Conservation (phyloP, 768 basidiomycete species). For the Daedalea quercina region DNA sequence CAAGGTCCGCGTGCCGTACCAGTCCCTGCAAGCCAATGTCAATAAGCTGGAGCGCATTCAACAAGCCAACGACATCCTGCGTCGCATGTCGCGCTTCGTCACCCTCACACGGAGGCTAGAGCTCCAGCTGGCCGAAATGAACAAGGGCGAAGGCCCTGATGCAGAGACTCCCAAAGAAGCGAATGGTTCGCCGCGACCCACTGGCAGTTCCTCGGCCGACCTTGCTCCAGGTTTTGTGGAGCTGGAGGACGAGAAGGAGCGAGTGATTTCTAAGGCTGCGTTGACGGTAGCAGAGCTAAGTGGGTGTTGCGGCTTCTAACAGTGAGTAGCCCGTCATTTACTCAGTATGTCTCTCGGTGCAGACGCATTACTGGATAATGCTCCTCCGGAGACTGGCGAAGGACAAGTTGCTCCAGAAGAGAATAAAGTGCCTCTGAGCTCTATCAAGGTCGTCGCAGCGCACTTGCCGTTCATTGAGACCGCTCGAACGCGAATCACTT, state of each 20-base stretch:
- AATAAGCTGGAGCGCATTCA: constrained; percentile 71
- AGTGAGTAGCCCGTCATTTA: not conserved
- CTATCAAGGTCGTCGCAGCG: constrained; percentile 62
- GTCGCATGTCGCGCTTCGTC: constrained; percentile 80
- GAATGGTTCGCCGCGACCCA: constrained; percentile 3
- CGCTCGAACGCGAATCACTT: constrained; percentile 61
- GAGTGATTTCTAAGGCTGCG: constrained; percentile 90
- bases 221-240: constrained; percentile 26
- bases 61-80: constrained; percentile 76
- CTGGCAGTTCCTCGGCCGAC: not conserved
- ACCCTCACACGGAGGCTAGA: constrained; percentile 78
- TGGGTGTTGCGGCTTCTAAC: constrained; percentile 29
- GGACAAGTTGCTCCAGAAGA: not conserved
- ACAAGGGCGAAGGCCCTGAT: constrained; percentile 16
- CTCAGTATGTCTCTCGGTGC: not conserved
- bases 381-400: constrained; percentile 2
- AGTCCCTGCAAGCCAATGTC: constrained; percentile 65
- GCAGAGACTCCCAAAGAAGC: constrained; percentile 7
- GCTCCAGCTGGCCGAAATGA: constrained; percentile 75
- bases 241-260: constrained; percentile 73
- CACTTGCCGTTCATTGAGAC: constrained; percentile 70
- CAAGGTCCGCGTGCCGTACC: constrained; percentile 84
- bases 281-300: constrained; percentile 88
- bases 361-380: constrained; percentile 10
- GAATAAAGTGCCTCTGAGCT: constrained; percentile 45